Evolutionary conservation across 495 filamentous ascomycete genomes (phyloP), one percentile per base, ranked within the genome.

Genomic region (Cryomyces minteri): DNA sequence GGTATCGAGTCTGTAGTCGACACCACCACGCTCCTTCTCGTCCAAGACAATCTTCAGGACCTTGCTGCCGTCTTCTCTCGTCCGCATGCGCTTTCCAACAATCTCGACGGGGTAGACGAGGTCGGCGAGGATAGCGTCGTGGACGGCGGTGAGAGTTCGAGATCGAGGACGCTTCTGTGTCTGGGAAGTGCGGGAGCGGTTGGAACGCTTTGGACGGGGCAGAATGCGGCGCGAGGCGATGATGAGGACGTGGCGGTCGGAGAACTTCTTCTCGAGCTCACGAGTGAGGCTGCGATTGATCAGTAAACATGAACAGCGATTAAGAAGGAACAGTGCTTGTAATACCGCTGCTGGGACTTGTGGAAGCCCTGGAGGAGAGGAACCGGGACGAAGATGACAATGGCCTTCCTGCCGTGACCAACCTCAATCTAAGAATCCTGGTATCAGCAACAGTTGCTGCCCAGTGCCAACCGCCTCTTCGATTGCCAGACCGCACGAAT

Each of bases 211-310:
- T 62, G 90, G 90, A 59, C 84, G 84, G 62, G 90, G 88, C 46
- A 98, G 83, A 63, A 98, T 98, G 67, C 90, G 88, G 76, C 90
- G 90, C 62, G 88, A 87, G 58, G 88, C 90, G 53, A 98, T 78
- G 79, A 98, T 85, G 63, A 98, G 77, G 66, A 98, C 90, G 71
- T 98, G 90, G 69, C 90, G 88, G 77, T 96, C 90, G 54, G 90
- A 94, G 84, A 98, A 98, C 75, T 96, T 98, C 85, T 98, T 96
- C 77, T 98, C 90, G 60, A 98, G 87, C 77, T 98, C 90, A 68
- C 90, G 90, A 70, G 90, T 96, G 56, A 98, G 80, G 62, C 90
- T 96, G 59, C 9, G 25, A 25, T 25, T 25, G 18, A 25, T 25
- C 18, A 25, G 18, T 25, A 25, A 25, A 25, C 2, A 2, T 18